phyloP scores from a whole-genome alignment of 1,284 basidiomycete genomes.

The Erythrobasidium hasegawianum region DNA sequence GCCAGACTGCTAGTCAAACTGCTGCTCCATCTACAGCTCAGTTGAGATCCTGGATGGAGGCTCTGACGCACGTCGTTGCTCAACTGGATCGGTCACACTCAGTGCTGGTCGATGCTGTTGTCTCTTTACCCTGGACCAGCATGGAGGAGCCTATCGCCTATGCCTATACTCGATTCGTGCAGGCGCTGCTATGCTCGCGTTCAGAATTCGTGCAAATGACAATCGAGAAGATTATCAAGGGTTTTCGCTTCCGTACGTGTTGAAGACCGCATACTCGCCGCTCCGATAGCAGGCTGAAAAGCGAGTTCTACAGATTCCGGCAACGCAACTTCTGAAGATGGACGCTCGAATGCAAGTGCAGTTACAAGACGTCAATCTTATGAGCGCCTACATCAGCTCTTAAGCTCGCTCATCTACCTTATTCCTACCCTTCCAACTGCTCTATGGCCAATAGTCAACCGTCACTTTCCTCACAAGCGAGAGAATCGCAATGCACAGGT shows the following conservation, averaged over 20 bases:
- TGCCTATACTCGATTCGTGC: slow-evolving; percentile 80
- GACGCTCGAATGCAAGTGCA: slow-evolving; percentile 48
- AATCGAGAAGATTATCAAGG: slow-evolving; percentile 72
- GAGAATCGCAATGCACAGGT: slow-evolving; percentile 75
- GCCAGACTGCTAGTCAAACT: slow-evolving; percentile 20
- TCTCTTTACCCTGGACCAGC: slow-evolving; percentile 85
- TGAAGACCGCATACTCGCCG: background rate
- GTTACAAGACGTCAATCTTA: slow-evolving; percentile 79
- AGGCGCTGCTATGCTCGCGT: slow-evolving; percentile 86
- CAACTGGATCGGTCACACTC: slow-evolving; percentile 74
- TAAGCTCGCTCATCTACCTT: slow-evolving; percentile 77
- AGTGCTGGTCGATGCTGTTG: slow-evolving; percentile 79
- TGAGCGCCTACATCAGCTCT: slow-evolving; percentile 77
- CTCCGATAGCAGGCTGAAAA: background rate
- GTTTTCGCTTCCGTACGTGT: slow-evolving; percentile 79
- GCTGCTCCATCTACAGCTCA: slow-evolving; percentile 37
- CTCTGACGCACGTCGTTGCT: slow-evolving; percentile 57
- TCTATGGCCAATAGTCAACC: slow-evolving; percentile 75
- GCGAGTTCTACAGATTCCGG: background rate
- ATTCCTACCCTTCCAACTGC: slow-evolving; percentile 84
- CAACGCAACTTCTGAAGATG: slow-evolving; percentile 22
- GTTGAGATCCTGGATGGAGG: slow-evolving; percentile 51
- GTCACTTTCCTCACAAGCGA: slow-evolving; percentile 88
- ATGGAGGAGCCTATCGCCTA: slow-evolving; percentile 72
- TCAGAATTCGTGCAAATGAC: slow-evolving; percentile 86